Evolutionary conservation across 257 asterid species (phyloP).

Genomic region (Ballota nigra): DNA sequence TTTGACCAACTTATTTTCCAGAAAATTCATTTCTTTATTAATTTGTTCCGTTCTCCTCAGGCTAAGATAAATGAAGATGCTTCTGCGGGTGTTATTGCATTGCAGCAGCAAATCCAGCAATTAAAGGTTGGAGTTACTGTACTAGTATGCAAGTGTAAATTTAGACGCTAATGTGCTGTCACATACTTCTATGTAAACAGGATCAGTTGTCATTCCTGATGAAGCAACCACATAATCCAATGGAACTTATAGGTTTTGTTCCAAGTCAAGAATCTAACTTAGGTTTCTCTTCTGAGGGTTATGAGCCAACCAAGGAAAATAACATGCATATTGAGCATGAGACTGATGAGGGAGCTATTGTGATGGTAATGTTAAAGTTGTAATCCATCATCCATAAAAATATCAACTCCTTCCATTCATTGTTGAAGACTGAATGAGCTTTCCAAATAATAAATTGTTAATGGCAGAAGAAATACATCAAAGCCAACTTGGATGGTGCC

Average conservation of each 20-base stretch:
- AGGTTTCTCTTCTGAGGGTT: constrained; percentile 36
- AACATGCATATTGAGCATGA: constrained; percentile 28
- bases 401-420: not conserved
- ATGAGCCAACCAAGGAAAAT: constrained; percentile 33
- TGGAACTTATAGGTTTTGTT: constrained; percentile 23
- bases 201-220: constrained; percentile 70
- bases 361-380: constrained; percentile 35
- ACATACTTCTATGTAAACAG: constrained; percentile 40
- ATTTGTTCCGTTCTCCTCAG: constrained; percentile 35
- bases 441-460: constrained; percentile 21
- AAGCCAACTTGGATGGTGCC: constrained; percentile 48
- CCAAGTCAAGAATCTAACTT: constrained; percentile 32
- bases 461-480: constrained; percentile 48
- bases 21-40: constrained; percentile 9
- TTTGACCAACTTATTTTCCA: constrained; percentile 19
- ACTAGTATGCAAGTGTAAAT: constrained; percentile 14
- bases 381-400: not conserved
- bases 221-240: constrained; percentile 49
- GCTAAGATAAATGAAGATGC: constrained; percentile 93
- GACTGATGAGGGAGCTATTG: constrained; percentile 21
- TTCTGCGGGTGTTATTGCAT: constrained; percentile 61
- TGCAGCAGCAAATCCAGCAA: constrained; percentile 73
- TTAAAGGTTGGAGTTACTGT: constrained; percentile 51
- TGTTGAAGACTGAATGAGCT: constrained; percentile 16
- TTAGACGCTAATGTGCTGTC: constrained; percentile 24